Evolutionary conservation across 2,329 filamentous ascomycete species (phyloP).

Genomic region (Verticillium zaregamsianum): DNA sequence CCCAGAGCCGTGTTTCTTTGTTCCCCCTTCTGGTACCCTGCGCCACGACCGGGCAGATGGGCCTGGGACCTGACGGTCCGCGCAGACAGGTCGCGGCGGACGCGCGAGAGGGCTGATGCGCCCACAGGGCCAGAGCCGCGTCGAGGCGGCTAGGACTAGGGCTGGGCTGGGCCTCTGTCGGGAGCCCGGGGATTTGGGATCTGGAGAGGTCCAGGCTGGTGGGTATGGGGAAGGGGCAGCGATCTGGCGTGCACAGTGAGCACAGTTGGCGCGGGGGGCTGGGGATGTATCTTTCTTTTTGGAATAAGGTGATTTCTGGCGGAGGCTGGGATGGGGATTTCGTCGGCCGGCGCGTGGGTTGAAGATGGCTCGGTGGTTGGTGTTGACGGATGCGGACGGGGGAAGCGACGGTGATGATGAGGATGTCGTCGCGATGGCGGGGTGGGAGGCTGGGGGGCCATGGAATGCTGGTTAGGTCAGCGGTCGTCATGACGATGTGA

Average conservation of each 20-base stretch:
- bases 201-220: not conserved
- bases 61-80: not conserved
- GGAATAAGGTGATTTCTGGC: not conserved
- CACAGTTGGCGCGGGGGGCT: conserved; percentile 1
- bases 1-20: not conserved
- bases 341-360: not conserved
- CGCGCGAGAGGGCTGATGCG: too few relatives aligned
- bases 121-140: not conserved
- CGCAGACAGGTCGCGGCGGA: too few relatives aligned
- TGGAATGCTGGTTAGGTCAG: not conserved
- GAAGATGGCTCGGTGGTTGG: not conserved
- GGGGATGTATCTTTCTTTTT: not conserved
- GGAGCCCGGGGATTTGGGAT: not conserved
- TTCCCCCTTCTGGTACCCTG: not conserved
- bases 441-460: not conserved
- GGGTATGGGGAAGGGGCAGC: not conserved
- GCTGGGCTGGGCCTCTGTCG: not conserved
- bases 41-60: not conserved
- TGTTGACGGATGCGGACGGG: not conserved
- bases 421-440: not conserved
- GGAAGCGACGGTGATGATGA: not conserved
- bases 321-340: not conserved
- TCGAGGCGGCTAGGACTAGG: not conserved
- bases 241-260: conserved; percentile 1
- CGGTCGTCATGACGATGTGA: not conserved